These are phyloP conservation scores for Scopulariopsis brevicaulis DNA, from an alignment of 2,329 filamentous ascomycete genomes.

Conservation along the genomic window DNA sequence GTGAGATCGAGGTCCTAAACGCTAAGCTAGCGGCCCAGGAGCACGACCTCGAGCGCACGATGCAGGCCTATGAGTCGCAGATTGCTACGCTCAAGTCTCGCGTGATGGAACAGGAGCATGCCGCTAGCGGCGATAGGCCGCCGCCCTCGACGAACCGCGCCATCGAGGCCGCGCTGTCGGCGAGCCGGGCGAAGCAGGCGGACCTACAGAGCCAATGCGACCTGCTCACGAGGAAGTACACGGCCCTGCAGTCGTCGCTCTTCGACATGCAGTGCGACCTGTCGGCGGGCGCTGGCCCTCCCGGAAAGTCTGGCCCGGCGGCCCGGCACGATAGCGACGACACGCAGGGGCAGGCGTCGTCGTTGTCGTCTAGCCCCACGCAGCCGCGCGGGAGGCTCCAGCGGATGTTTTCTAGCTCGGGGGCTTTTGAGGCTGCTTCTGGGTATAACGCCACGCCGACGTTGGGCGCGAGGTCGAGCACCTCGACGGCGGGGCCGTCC, in stretches of 20 bases:
- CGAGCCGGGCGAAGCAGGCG: constrained; percentile 39
- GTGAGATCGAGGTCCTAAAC: constrained; percentile 44
- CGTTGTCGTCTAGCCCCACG: constrained; percentile 21
- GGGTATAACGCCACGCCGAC: constrained; percentile 13
- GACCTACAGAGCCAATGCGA: constrained; percentile 41
- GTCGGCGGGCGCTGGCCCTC: not conserved
- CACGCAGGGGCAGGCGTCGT: constrained; percentile 8
- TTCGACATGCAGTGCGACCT: constrained; percentile 26
- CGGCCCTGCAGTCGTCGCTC: constrained; percentile 35
- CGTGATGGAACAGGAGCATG: constrained; percentile 25
- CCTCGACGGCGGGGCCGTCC: constrained; percentile 7
- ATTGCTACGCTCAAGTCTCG: constrained; percentile 32
- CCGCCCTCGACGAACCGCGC: constrained; percentile 19
- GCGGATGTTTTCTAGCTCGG: constrained; percentile 31
- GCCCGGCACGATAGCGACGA: constrained; percentile 1
- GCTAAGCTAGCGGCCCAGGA: constrained; percentile 43
- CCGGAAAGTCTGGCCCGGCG: not conserved
- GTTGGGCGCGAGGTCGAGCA: constrained; percentile 15
- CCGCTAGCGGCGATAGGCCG: constrained; percentile 12
- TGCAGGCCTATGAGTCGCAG: constrained; percentile 33
- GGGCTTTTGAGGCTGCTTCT: constrained; percentile 28
- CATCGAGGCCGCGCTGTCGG: constrained; percentile 33
- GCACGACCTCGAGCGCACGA: constrained; percentile 30
- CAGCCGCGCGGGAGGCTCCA: constrained; percentile 17
- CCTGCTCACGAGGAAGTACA: constrained; percentile 38